phyloP scores from a whole-genome alignment of 2,329 filamentous ascomycete genomes.

The Grosmannia huntii region DNA sequence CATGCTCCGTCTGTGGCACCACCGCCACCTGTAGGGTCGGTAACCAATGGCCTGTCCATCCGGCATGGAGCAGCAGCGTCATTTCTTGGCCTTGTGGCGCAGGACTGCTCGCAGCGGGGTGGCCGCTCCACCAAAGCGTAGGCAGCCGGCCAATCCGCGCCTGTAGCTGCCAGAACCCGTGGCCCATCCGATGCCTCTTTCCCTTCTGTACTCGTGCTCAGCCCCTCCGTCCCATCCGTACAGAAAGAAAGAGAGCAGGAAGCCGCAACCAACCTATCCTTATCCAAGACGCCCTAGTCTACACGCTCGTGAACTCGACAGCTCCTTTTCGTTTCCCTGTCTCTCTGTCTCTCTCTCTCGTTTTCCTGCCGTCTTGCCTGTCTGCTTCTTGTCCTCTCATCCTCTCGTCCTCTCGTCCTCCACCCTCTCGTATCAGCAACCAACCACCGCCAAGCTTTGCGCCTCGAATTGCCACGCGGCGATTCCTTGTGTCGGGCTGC shows the following conservation, averaged over 20 bases:
- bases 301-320: neutral
- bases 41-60: neutral
- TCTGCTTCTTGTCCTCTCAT: too few species aligned
- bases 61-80: neutral
- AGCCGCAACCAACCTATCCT: neutral
- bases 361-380: too few species aligned
- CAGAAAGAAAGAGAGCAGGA: neutral
- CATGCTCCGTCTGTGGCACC: neutral
- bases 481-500: too few species aligned
- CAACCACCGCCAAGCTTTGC: too few species aligned
- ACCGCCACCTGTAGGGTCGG: neutral
- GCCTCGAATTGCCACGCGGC: too few species aligned
- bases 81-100: neutral
- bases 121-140: neutral
- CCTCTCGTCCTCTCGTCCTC: too few species aligned
- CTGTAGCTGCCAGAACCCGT: neutral
- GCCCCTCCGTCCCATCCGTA: constrained; percentile 2
- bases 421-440: too few species aligned
- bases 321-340: neutral
- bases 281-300: neutral
- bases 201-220: neutral
- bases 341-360: neutral
- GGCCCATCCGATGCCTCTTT: neutral
- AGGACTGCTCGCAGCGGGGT: neutral
- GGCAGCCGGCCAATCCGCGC: neutral